Conservation (phyloP, 179 eudicot species). For the Vitellaria paradoxa region DNA sequence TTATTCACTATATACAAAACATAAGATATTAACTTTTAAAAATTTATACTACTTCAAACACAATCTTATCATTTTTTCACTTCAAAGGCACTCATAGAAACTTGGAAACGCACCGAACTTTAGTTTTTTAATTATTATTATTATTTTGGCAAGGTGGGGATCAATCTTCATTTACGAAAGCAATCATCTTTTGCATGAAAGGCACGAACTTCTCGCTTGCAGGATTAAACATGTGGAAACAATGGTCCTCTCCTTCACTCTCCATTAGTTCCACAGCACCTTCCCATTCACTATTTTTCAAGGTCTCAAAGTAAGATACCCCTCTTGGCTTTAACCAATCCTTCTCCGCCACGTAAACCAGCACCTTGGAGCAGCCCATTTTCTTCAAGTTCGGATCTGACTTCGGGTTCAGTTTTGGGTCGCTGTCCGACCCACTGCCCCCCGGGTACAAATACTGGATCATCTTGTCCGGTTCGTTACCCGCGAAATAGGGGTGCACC, state of each 20-base stretch:
- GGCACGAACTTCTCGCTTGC: background rate
- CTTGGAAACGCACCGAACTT: too few species aligned
- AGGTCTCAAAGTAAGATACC: slow-evolving; percentile 14
- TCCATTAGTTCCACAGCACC: slow-evolving; percentile 11
- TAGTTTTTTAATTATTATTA: too few species aligned
- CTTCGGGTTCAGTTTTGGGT: slow-evolving; percentile 39
- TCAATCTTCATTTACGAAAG: slow-evolving; percentile 7
- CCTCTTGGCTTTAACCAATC: slow-evolving; percentile 32
- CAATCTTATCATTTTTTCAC: too few species aligned
- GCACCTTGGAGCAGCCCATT: slow-evolving; percentile 30
- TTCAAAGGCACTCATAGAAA: too few species aligned
- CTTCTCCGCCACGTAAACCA: slow-evolving; percentile 39
- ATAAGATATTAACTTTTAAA: too few species aligned
- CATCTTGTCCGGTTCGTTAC: slow-evolving; percentile 21
- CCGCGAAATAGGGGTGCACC: slow-evolving; percentile 38
- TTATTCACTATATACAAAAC: too few species aligned
- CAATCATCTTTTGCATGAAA: slow-evolving; percentile 2
- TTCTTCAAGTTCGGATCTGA: slow-evolving; percentile 27
- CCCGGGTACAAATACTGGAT: slow-evolving; percentile 27
- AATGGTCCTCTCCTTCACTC: slow-evolving; percentile 17
- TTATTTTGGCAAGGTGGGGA: too few species aligned
- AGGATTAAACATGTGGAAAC: slow-evolving; percentile 6
- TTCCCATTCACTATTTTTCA: slow-evolving; percentile 14
- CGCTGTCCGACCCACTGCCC: slow-evolving; percentile 17
- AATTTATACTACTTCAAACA: too few species aligned